A percentile compares a stretch with the other conserved stretches of the same genome.
Evolutionary conservation across 2,329 filamentous ascomycete species (phyloP).

Genomic region (Aspergillus glaucus): DNA sequence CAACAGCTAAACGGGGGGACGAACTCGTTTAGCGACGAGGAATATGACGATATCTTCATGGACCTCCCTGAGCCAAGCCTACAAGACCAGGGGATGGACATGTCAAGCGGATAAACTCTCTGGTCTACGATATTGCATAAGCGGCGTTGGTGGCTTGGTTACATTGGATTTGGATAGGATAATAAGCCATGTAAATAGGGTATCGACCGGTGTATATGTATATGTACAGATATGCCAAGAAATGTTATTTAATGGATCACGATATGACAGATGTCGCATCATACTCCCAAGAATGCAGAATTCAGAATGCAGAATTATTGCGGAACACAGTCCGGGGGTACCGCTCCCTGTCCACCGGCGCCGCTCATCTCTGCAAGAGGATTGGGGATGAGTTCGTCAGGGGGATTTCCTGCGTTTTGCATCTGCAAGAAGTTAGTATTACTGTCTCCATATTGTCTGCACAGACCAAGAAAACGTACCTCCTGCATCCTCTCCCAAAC

Average conservation of each 20-base stretch:
- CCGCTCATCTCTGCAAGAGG: constrained; percentile 70
- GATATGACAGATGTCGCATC: neutral
- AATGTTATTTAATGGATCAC: constrained; percentile 4
- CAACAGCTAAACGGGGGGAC: neutral
- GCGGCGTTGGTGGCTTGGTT: constrained; percentile 1
- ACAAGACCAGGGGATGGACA: constrained; percentile 33
- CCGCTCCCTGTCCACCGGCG: constrained; percentile 56
- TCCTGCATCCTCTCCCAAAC: constrained; percentile 98
- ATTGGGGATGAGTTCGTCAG: constrained; percentile 68
- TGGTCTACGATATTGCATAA: neutral
- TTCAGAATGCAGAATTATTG: constrained; percentile 38
- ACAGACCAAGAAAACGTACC: constrained; percentile 46
- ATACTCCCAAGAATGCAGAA: too few relatives aligned
- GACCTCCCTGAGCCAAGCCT: constrained; percentile 50
- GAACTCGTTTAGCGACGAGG: constrained; percentile 45
- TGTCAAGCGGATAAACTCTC: constrained; percentile 19
- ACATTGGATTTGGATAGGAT: constrained; percentile 1
- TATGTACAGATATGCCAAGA: constrained; percentile 15
- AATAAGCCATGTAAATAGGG: constrained; percentile 19
- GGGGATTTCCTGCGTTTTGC: constrained; percentile 90
- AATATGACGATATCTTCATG: constrained; percentile 59
- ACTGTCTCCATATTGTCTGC: neutral
- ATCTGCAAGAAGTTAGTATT: constrained; percentile 55
- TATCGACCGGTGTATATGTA: constrained; percentile 18
- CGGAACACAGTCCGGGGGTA: constrained; percentile 56